phyloP scores from a whole-genome alignment of 306 rosid genomes.

The Trifolium dubium region DNA sequence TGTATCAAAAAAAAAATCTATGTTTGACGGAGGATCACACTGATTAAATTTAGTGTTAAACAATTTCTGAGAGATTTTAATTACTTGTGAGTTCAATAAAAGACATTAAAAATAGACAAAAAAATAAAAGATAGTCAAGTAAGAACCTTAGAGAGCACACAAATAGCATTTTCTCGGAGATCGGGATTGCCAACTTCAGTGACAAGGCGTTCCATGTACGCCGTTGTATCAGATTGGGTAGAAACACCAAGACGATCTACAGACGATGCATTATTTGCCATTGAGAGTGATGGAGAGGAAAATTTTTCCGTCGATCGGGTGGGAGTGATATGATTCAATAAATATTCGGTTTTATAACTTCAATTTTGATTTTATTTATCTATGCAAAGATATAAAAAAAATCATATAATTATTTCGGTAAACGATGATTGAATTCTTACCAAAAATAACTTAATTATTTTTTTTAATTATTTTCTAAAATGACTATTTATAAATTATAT shows the following conservation, averaged over 20 bases:
- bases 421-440: too few species aligned
- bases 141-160: slow-evolving; percentile 1
- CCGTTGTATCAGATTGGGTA: background rate
- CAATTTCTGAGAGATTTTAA: background rate
- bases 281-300: background rate
- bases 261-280: background rate
- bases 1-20: too few species aligned
- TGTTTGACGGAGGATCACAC: background rate
- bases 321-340: background rate
- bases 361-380: background rate
- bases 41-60: background rate
- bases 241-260: background rate
- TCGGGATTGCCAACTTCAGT: background rate
- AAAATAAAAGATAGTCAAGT: background rate
- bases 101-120: background rate
- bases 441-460: too few species aligned
- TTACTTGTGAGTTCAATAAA: background rate
- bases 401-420: too few species aligned
- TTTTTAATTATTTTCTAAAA: too few species aligned
- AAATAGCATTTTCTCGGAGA: background rate
- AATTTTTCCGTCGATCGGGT: background rate
- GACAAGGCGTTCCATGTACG: background rate
- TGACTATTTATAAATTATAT: too few species aligned
- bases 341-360: background rate
- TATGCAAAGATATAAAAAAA: background rate